Evolutionary conservation across 805 yeast genomes (phyloP).

Genomic region (Helenozyma rhizophorensis): DNA sequence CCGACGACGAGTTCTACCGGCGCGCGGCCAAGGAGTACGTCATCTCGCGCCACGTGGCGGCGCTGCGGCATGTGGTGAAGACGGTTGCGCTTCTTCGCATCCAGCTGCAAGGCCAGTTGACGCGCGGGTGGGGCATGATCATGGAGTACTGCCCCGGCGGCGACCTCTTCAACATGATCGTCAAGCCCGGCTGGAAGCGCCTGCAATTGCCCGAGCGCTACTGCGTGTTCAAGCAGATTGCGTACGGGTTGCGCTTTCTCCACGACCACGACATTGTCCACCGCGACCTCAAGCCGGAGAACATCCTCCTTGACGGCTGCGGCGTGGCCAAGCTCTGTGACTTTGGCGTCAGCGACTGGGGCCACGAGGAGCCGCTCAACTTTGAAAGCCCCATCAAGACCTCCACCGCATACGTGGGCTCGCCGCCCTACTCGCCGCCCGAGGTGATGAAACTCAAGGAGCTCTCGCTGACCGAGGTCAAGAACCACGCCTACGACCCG

Average conservation of each 20-base stretch:
- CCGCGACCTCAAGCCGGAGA: constrained; percentile 73
- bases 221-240: constrained; percentile 67
- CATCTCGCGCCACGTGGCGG: constrained; percentile 49
- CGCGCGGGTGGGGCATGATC: constrained; percentile 74
- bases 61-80: constrained; percentile 58
- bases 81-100: constrained; percentile 53
- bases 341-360: constrained; percentile 71
- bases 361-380: constrained; percentile 52
- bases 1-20: constrained; percentile 58
- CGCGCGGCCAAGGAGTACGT: constrained; percentile 63
- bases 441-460: constrained; percentile 58
- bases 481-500: constrained; percentile 53
- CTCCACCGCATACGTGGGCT: constrained; percentile 58
- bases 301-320: constrained; percentile 51
- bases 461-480: constrained; percentile 23
- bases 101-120: constrained; percentile 49
- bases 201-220: constrained; percentile 48
- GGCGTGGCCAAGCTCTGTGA: constrained; percentile 70
- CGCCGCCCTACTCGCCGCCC: constrained; percentile 80
- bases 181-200: constrained; percentile 57
- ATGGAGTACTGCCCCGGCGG: constrained; percentile 60
- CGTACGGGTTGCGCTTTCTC: constrained; percentile 55
- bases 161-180: constrained; percentile 55
- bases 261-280: constrained; percentile 69
- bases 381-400: constrained; percentile 35